phyloP scores from a whole-genome alignment of 1,284 basidiomycete species.

The Papiliotrema terrestris region DNA sequence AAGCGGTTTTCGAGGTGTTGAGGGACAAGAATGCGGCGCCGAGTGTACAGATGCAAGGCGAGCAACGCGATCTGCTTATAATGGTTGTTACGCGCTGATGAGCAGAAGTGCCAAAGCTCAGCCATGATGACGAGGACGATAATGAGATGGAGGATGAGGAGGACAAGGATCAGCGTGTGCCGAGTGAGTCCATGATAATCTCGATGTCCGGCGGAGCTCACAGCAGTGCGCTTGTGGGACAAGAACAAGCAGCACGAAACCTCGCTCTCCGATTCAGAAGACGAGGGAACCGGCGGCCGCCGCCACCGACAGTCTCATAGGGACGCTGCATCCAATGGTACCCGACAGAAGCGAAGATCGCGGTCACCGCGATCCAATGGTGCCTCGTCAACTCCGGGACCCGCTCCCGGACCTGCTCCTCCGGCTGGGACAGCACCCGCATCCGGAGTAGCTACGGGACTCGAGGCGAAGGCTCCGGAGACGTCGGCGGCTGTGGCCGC shows the following conservation, averaged over 20 bases:
- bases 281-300: slow-evolving; percentile 50
- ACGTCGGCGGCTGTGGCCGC: neutral
- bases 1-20: slow-evolving; percentile 87
- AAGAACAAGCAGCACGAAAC: slow-evolving; percentile 43
- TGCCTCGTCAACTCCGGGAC: neutral
- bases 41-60: slow-evolving; percentile 82
- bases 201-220: neutral
- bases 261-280: slow-evolving; percentile 54
- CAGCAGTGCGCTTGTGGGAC: slow-evolving; percentile 41
- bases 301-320: slow-evolving; percentile 44
- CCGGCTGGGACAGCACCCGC: neutral
- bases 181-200: slow-evolving; percentile 50
- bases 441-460: neutral
- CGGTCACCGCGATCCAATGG: slow-evolving; percentile 4
- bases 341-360: slow-evolving; percentile 2
- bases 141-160: slow-evolving; percentile 77
- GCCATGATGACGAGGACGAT: slow-evolving; percentile 78
- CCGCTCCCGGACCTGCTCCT: neutral
- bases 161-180: slow-evolving; percentile 68
- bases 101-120: slow-evolving; percentile 56
- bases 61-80: slow-evolving; percentile 16
- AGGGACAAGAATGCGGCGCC: slow-evolving; percentile 80
- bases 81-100: slow-evolving; percentile 1
- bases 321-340: slow-evolving; percentile 13
- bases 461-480: neutral